phyloP scores from a whole-genome alignment of 345 rosid species.

The Capsella bursapastoris region DNA sequence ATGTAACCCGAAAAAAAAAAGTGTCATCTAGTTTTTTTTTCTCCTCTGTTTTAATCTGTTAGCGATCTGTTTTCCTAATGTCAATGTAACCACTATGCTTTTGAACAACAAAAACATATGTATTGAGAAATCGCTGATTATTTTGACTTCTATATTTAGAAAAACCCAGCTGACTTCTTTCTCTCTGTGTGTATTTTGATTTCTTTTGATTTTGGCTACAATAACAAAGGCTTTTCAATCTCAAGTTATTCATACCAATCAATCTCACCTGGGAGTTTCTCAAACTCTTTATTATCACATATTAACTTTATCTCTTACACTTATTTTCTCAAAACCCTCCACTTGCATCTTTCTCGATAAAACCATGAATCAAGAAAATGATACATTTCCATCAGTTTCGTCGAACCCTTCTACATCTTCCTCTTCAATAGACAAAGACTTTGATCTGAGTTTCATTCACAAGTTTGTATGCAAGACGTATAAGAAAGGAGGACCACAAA shows the following conservation, averaged over 20 bases:
- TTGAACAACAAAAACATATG: too few relatives aligned
- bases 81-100: too few relatives aligned
- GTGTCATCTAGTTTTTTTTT: not conserved
- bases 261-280: too few relatives aligned
- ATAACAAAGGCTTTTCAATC: not conserved
- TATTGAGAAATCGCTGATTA: too few relatives aligned
- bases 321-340: not conserved
- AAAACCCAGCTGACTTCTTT: not conserved
- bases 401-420: constrained; percentile 4
- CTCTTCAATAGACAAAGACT: constrained; percentile 38
- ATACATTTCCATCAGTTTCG: not conserved
- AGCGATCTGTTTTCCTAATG: too few relatives aligned
- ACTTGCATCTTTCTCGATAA: not conserved
- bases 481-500: constrained; percentile 38
- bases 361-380: constrained; percentile 8
- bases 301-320: not conserved
- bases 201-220: constrained; percentile 3
- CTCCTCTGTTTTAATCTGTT: not conserved
- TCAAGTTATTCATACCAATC: too few relatives aligned
- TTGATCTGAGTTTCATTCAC: constrained; percentile 50
- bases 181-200: not conserved
- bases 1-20: too few relatives aligned
- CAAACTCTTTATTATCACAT: too few relatives aligned
- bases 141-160: too few relatives aligned
- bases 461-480: constrained; percentile 3